A percentile compares a stretch with the other conserved stretches of the same genome.
These are phyloP conservation scores for Bjerkandera adusta DNA, from an alignment of 1,284 basidiomycete genomes.

Conservation along the genomic window DNA sequence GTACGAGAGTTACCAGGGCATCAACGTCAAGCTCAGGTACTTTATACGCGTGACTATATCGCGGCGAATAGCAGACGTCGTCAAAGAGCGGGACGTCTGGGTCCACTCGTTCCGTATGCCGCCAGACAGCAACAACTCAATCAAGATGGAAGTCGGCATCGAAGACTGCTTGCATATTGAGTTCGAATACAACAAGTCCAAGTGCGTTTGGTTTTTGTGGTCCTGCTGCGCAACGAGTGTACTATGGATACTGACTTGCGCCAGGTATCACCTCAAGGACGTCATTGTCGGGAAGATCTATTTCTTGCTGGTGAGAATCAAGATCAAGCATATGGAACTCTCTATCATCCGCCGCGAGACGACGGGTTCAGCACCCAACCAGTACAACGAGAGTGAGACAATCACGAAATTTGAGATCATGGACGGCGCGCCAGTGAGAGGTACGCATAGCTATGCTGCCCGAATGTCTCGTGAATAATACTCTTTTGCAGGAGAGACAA, in stretches of 20 bases:
- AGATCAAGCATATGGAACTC: conserved; percentile 99
- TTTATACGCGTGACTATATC: conserved; percentile 92
- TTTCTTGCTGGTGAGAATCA: conserved; percentile 97
- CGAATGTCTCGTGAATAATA: background rate
- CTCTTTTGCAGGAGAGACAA: conserved; percentile 79
- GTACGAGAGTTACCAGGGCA: conserved; percentile 96
- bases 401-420: conserved; percentile 99
- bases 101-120: conserved; percentile 99
- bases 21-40: conserved; percentile 98
- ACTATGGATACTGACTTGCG: background rate
- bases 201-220: conserved; percentile 50
- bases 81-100: conserved; percentile 94
- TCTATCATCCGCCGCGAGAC: conserved; percentile 98
- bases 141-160: conserved; percentile 99
- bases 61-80: conserved; percentile 88
- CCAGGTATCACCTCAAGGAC: conserved; percentile 97
- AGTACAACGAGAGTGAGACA: conserved; percentile 98
- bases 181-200: conserved; percentile 99
- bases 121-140: conserved; percentile 94
- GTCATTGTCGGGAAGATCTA: conserved; percentile 99
- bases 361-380: conserved; percentile 93
- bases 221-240: conserved; percentile 1
- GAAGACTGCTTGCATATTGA: conserved; percentile 99
- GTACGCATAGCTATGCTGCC: conserved; percentile 36
- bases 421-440: conserved; percentile 94